A percentile compares a stretch with the other conserved stretches of the same genome.
These are phyloP conservation scores for Suillus discolor DNA, from an alignment of 768 basidiomycete species.

Conservation along the genomic window DNA sequence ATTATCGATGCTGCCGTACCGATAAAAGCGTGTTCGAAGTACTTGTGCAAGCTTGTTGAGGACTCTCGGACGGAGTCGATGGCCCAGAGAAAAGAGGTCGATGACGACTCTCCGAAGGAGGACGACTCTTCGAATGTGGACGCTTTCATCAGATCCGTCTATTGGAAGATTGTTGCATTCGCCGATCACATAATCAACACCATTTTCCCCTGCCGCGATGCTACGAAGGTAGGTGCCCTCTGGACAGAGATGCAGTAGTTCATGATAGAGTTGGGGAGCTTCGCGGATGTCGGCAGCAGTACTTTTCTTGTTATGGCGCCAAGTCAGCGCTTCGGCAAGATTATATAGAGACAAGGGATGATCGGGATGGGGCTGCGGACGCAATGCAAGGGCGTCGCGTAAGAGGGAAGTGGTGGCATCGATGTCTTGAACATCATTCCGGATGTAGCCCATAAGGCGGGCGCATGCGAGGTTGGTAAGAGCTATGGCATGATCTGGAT, in stretches of 20 bases:
- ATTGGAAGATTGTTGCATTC: not conserved
- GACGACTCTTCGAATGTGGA: not conserved
- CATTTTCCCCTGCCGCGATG: not conserved
- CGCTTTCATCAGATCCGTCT: not conserved
- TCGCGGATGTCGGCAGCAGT: not conserved
- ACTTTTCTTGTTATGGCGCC: not conserved
- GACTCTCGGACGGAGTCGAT: not conserved
- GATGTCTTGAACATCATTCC: not conserved
- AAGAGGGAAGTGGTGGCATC: not conserved
- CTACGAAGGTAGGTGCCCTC: not conserved
- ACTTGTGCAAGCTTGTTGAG: rapidly evolving
- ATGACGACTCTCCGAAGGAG: too few relatives aligned
- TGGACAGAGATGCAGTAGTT: not conserved
- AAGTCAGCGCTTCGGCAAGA: not conserved
- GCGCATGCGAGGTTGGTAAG: not conserved
- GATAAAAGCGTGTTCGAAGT: rapidly evolving
- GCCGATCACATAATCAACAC: not conserved
- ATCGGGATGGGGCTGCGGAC: not conserved
- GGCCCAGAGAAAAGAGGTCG: not conserved
- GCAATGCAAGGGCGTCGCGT: not conserved
- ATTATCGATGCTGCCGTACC: not conserved
- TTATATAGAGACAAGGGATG: not conserved
- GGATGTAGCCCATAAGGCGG: not conserved
- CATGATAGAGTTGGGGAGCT: not conserved
- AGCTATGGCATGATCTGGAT: not conserved